Evolutionary conservation across 2,329 filamentous ascomycete species (phyloP).

Genomic region (Aspergillus caelatus): DNA sequence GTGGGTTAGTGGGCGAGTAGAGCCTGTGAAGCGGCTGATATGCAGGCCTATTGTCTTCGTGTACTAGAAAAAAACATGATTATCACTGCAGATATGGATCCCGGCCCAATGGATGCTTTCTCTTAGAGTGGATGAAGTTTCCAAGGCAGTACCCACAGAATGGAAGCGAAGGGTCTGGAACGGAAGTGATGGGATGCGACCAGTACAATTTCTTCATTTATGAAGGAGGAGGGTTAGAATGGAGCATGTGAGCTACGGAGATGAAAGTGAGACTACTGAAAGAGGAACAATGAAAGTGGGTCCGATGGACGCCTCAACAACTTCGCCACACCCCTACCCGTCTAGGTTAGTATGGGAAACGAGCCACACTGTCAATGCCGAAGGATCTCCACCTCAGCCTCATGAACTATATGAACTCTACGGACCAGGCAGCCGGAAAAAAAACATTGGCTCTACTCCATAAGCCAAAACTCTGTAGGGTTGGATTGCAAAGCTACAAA

Average conservation of each 20-base stretch:
- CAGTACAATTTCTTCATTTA: background rate
- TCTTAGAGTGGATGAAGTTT: background rate
- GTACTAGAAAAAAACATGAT: background rate
- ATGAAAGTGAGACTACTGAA: background rate
- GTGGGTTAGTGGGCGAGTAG: background rate
- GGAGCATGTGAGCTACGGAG: background rate
- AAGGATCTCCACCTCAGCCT: constrained; percentile 3
- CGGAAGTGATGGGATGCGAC: background rate
- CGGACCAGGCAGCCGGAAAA: background rate
- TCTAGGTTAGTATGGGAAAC: no score
- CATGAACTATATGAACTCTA: background rate
- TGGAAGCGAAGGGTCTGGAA: background rate
- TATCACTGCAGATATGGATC: background rate
- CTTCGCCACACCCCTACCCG: constrained; percentile 5
- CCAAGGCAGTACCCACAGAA: background rate
- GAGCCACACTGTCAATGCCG: background rate
- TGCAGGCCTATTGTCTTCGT: background rate
- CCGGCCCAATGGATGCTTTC: background rate
- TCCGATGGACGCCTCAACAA: background rate
- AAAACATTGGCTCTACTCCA: background rate
- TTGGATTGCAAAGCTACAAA: background rate
- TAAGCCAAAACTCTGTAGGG: background rate
- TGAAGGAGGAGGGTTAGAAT: background rate
- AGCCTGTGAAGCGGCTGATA: background rate
- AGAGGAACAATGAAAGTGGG: constrained; percentile 2